phyloP scores from a whole-genome alignment of 2,329 filamentous ascomycete species.

The Aureobasidium sp. region DNA sequence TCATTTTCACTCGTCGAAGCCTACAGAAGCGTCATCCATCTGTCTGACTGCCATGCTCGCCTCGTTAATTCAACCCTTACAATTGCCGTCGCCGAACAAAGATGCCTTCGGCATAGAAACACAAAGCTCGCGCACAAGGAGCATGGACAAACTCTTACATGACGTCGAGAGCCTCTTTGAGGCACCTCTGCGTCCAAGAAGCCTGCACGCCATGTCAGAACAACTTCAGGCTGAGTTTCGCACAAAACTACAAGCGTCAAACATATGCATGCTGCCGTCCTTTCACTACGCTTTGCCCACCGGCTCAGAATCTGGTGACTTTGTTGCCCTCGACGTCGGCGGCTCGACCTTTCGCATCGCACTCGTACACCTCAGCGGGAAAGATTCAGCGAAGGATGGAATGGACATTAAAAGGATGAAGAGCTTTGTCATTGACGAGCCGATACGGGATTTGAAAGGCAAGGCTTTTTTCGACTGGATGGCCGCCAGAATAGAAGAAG shows the following conservation, averaged over 20 bases:
- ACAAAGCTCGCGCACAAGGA: constrained; percentile 19
- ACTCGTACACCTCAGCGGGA: constrained; percentile 49
- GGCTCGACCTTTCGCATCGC: constrained; percentile 61
- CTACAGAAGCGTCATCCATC: constrained; percentile 5
- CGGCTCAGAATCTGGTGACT: constrained; percentile 53
- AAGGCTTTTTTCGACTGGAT: constrained; percentile 61
- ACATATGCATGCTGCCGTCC: constrained; percentile 58
- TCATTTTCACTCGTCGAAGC: background rate
- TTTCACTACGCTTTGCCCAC: constrained; percentile 56
- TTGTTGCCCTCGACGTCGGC: constrained; percentile 56
- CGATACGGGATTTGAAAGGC: constrained; percentile 48
- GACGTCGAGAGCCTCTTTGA: constrained; percentile 39
- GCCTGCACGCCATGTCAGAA: constrained; percentile 38
- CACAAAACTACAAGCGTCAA: constrained; percentile 47
- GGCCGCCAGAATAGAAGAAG: constrained; percentile 51
- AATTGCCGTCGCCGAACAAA: constrained; percentile 3
- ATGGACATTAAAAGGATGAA: constrained; percentile 51
- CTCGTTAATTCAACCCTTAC: constrained; percentile 12
- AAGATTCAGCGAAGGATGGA: constrained; percentile 21
- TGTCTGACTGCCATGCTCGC: constrained; percentile 19
- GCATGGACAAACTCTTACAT: constrained; percentile 42
- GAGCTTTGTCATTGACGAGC: constrained; percentile 50
- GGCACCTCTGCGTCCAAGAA: constrained; percentile 34
- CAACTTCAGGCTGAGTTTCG: constrained; percentile 46
- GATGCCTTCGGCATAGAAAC: constrained; percentile 7